Percentiles rank a stretch among this genome's conserved stretches.
phyloP scores from a whole-genome alignment of 768 basidiomycete species.

The Chalciporus chontae region DNA sequence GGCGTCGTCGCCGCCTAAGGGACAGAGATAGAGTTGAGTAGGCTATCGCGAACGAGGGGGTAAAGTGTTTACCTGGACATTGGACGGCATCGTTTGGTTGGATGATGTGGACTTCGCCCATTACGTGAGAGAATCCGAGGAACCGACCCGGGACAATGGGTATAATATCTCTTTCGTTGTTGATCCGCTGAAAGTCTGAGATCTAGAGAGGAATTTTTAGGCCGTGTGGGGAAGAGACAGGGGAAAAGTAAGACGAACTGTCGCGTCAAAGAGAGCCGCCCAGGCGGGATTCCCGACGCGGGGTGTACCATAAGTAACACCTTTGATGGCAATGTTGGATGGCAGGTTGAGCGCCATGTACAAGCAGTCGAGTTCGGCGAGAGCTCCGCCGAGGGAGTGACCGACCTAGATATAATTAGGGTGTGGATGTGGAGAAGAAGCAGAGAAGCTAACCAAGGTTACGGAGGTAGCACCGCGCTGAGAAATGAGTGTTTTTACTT shows the following conservation, averaged over 20 bases:
- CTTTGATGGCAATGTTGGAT: slow-evolving; percentile 29
- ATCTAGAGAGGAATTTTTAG: slow-evolving; percentile 8
- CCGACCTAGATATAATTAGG: slow-evolving; percentile 32
- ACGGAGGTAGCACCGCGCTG: slow-evolving; percentile 37
- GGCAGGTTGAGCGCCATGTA: slow-evolving; percentile 49
- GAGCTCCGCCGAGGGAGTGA: slow-evolving; percentile 51
- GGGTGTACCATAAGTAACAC: slow-evolving; percentile 31
- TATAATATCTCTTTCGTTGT: slow-evolving; percentile 40
- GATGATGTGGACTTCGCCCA: slow-evolving; percentile 44
- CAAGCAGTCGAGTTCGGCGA: slow-evolving; percentile 49
- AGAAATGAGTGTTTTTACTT: slow-evolving; percentile 40
- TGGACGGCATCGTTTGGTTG: slow-evolving; percentile 32
- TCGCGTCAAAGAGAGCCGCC: slow-evolving; percentile 27
- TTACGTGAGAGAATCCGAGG: slow-evolving; percentile 43
- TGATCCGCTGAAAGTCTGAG: slow-evolving; percentile 26
- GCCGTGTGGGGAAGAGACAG: not conserved
- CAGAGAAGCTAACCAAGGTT: slow-evolving; percentile 33
- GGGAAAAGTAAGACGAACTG: slow-evolving; percentile 12
- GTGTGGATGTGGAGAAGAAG: not conserved
- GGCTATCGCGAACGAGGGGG: not conserved
- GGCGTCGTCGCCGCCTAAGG: slow-evolving; percentile 50
- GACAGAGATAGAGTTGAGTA: not conserved
- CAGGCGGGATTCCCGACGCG: slow-evolving; percentile 28
- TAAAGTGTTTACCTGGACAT: slow-evolving; percentile 36
- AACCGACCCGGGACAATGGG: slow-evolving; percentile 54